phyloP scores from a whole-genome alignment of 1,139 yeast genomes.

The Torulaspora pretoriensis region DNA sequence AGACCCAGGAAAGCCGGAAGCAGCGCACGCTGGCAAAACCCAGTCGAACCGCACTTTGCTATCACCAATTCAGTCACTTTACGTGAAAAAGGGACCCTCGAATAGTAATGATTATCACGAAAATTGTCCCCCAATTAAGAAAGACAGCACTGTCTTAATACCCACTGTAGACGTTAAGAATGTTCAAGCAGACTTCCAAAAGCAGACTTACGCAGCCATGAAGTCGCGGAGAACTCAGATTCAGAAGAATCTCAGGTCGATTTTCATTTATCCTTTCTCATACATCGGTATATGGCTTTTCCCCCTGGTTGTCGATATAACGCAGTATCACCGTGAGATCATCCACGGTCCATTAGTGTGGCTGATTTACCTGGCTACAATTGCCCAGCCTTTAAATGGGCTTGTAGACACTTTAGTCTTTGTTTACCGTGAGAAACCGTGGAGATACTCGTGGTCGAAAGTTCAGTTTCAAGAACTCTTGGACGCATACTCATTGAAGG shows the following conservation, averaged over 20 bases:
- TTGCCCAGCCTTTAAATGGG: slow-evolving; percentile 78
- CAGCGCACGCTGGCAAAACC: too few species aligned
- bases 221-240: slow-evolving; percentile 60
- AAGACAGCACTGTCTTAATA: background rate
- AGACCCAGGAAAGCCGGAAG: too few species aligned
- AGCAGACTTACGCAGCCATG: slow-evolving; percentile 57
- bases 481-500: slow-evolving; percentile 26
- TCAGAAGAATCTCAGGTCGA: slow-evolving; percentile 71
- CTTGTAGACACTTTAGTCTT: slow-evolving; percentile 74
- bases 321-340: slow-evolving; percentile 52
- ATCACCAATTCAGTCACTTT: slow-evolving; percentile 6
- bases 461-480: slow-evolving; percentile 26
- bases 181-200: slow-evolving; percentile 46
- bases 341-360: slow-evolving; percentile 54
- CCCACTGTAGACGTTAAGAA: slow-evolving; percentile 12
- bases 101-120: background rate
- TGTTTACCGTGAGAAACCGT: slow-evolving; percentile 72
- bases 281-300: slow-evolving; percentile 76
- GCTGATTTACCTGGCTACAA: slow-evolving; percentile 64
- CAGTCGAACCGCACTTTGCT: background rate
- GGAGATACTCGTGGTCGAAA: slow-evolving; percentile 43
- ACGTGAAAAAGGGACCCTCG: background rate
- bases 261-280: slow-evolving; percentile 80
- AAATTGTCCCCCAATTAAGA: background rate
- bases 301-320: slow-evolving; percentile 68